Conservation (phyloP, 1,284 basidiomycete species). For the Pseudozyma hubeiensis region DNA sequence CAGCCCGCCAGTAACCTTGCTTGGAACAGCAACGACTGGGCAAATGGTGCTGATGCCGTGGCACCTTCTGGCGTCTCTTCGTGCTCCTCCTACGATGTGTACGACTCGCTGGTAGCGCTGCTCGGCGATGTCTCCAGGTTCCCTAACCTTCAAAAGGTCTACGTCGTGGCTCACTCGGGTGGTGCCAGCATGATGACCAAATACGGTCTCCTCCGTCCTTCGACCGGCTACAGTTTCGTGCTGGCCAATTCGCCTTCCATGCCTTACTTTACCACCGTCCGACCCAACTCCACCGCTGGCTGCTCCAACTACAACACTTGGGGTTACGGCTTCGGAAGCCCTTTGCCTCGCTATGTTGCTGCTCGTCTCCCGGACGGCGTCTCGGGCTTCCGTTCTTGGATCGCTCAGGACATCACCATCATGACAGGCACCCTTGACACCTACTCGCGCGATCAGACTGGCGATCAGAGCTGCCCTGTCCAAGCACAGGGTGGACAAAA, state of each 20-base stretch:
- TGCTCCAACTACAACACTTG: constrained; percentile 33
- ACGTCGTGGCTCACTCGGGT: constrained; percentile 44
- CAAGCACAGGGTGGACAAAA: constrained; percentile 51
- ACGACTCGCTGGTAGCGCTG: constrained; percentile 38
- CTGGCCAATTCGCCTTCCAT: constrained; percentile 50
- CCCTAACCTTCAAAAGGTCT: constrained; percentile 37
- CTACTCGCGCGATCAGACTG: constrained; percentile 25
- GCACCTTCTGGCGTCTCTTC: constrained; percentile 11
- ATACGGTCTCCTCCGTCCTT: constrained; percentile 40
- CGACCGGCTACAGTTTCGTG: constrained; percentile 27
- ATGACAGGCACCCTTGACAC: constrained; percentile 44
- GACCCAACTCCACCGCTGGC: constrained; percentile 15
- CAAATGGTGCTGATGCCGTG: constrained; percentile 33
- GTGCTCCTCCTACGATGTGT: constrained; percentile 53
- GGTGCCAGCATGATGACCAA: constrained; percentile 47
- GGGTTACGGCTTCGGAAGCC: constrained; percentile 36
- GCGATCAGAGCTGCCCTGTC: constrained; percentile 45
- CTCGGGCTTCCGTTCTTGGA: constrained; percentile 21
- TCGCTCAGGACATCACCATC: constrained; percentile 33
- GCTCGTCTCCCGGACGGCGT: constrained; percentile 6
- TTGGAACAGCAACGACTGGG: constrained; percentile 34
- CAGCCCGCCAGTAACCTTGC: constrained; percentile 25
- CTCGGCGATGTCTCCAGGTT: constrained; percentile 40
- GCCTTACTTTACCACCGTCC: constrained; percentile 52
- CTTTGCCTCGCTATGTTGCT: constrained; percentile 33